Base-by-base conservation (phyloP, 257 asterid species). In the Solanum bukasovii region DNA sequence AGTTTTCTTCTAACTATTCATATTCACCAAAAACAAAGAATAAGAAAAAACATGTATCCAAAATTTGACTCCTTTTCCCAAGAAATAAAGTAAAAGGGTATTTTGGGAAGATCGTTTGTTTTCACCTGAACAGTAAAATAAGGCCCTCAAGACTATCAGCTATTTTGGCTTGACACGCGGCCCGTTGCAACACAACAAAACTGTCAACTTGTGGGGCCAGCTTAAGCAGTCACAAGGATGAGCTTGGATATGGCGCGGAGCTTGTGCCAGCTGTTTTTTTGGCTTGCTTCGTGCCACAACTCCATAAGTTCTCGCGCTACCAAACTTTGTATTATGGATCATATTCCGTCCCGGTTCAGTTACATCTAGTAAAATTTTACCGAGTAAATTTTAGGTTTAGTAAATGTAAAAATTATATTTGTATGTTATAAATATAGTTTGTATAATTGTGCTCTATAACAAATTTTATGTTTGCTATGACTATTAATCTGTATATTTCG, bases 221-320 rank as follows among this genome's bases (percentile, higher is more conserved):
- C 44, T 38, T 38, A 38, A 38, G 44, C 46, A 44, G 70, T 44
- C 49, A 70, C 83, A 35, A 35, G 82, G 71, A 72, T 6, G 40
- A 34, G 74, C 25, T 65, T 78, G 21, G 79, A 87, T 59, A 61
- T 44, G 38, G 34, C 20, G 65, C 21, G 33, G 29, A 65, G 83
- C 83, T 40, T 25, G 88, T 63, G 87, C 63, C 89, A 87, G 87
- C 87, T 87, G 86, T 13, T 38, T 35, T 46, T 65, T 61, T 83
- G n/a, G 52, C 42, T 59, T n/a, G 46, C 44, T 77, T 56, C 7
- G 23, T 35, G 20, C 86, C 31, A 9, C 5, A 52, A 16, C 21
- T 7, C 12, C 0, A 14, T 3, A 9, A n/a, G 79, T 16, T 56
- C 68, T 38, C 77, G 77, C 14, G 20, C 25, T 7, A 37, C 25